Conservation (phyloP, 2,329 filamentous ascomycete species). For the Fusarium buharicum region DNA sequence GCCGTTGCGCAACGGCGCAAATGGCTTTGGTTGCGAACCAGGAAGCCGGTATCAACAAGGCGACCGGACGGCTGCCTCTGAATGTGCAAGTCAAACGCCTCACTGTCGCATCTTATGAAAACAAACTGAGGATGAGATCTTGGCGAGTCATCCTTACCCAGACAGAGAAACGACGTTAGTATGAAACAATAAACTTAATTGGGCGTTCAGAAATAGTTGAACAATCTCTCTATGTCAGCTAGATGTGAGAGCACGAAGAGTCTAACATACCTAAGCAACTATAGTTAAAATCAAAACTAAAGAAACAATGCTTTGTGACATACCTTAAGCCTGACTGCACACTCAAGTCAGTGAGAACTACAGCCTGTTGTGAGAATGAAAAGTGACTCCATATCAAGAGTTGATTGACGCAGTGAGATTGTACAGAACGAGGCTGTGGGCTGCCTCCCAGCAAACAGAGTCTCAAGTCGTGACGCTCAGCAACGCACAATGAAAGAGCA, state of each 20-base stretch:
- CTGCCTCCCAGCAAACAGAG: conserved; percentile 8
- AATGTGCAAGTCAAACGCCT: conserved; percentile 18
- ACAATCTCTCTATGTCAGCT: no score
- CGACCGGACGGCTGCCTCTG: conserved; percentile 8
- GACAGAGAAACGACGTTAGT: neutral
- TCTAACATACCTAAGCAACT: no score
- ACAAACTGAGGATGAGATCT: conserved; percentile 1
- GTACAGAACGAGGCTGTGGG: conserved; percentile 20
- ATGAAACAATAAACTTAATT: no score
- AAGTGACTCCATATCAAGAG: conserved; percentile 9
- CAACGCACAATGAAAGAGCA: conserved; percentile 1
- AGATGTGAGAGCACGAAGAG: no score
- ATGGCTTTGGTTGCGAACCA: conserved; percentile 21
- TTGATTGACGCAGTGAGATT: conserved; percentile 8
- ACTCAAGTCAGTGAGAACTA: no score
- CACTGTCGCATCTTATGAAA: conserved; percentile 7
- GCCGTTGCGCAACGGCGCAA: conserved; percentile 19
- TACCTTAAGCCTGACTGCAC: no score
- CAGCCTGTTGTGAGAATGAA: neutral
- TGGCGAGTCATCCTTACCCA: conserved; percentile 9
- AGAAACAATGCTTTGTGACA: no score
- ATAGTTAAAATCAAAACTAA: no score
- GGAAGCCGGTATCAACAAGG: conserved; percentile 19
- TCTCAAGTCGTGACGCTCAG: conserved; percentile 2
- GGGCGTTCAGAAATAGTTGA: no score